Evolutionary conservation across 1,139 yeast genomes (phyloP).

Genomic region (Protomyces macrosporus): DNA sequence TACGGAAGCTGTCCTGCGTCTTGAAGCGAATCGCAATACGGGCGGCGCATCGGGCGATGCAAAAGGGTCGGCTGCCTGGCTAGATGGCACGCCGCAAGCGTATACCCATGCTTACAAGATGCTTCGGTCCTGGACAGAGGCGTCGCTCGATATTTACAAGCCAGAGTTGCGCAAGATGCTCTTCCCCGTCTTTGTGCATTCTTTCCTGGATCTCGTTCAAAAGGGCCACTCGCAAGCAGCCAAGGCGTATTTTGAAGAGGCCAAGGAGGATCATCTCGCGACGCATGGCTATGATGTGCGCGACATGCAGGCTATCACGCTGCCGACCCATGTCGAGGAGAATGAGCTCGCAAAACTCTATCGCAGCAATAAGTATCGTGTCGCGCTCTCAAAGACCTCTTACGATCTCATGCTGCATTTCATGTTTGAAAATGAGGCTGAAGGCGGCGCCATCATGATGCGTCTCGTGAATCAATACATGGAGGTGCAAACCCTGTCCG

Average conservation of each 20-base stretch:
- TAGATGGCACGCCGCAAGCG: constrained; percentile 55
- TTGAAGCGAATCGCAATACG: constrained; percentile 49
- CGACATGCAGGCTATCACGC: constrained; percentile 64
- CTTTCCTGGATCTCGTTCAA: constrained; percentile 61
- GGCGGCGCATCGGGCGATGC: constrained; percentile 29
- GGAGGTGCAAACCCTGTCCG: constrained; percentile 53
- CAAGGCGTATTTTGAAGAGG: constrained; percentile 67
- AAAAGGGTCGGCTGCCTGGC: constrained; percentile 35
- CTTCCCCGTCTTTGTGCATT: constrained; percentile 86
- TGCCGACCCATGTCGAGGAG: constrained; percentile 75
- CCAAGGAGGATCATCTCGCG: constrained; percentile 64
- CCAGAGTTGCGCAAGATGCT: constrained; percentile 78
- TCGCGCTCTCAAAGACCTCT: constrained; percentile 76
- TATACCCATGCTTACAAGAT: constrained; percentile 73
- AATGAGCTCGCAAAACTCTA: constrained; percentile 76
- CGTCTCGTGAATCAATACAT: constrained; percentile 81
- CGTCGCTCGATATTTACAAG: constrained; percentile 77
- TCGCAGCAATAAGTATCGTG: constrained; percentile 63
- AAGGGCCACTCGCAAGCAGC: constrained; percentile 45
- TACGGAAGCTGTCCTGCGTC: constrained; percentile 88
- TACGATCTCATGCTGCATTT: constrained; percentile 78
- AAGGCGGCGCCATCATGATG: constrained; percentile 84
- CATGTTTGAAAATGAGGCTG: constrained; percentile 84
- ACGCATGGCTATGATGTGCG: constrained; percentile 75
- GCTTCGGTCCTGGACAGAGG: constrained; percentile 82